Conservation (phyloP, 345 rosid species). For the Acer negundo region DNA sequence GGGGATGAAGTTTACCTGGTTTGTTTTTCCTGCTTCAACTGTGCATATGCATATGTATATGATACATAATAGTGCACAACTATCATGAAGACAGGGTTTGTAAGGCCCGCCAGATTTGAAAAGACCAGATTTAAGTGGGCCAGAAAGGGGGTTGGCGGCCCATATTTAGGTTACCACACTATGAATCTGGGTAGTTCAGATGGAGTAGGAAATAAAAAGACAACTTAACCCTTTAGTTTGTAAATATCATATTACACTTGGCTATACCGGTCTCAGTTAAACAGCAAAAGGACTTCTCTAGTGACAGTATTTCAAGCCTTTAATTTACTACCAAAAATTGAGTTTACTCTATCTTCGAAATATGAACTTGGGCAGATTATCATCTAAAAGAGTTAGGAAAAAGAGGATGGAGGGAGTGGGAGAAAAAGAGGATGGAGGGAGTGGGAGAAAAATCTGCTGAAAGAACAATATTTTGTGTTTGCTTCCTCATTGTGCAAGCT, state of each 20-base stretch:
- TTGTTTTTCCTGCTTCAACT: conserved; percentile 20
- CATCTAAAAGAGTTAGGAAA: neutral
- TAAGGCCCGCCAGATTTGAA: neutral
- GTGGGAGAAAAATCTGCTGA: neutral
- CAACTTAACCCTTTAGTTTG: too few species aligned
- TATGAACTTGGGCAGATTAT: neutral
- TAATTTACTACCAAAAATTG: neutral
- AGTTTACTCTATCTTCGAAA: neutral
- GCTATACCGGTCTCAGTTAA: too few species aligned
- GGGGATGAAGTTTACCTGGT: conserved; percentile 79
- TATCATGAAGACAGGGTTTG: neutral
- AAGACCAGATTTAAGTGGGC: neutral
- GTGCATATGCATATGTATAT: neutral
- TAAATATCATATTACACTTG: too few species aligned
- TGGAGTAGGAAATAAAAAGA: too few species aligned
- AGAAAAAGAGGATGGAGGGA: neutral
- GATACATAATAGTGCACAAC: neutral
- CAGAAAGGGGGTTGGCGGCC: neutral
- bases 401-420: neutral
- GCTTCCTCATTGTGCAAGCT: neutral
- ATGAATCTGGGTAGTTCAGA: too few species aligned
- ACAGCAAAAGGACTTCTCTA: too few species aligned
- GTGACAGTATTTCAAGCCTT: neutral
- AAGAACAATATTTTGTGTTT: neutral
- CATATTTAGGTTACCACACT: too few species aligned